Evolutionary conservation across 176 grass and related monocot genomes (phyloP).

Genomic region (Stipa capillata): DNA sequence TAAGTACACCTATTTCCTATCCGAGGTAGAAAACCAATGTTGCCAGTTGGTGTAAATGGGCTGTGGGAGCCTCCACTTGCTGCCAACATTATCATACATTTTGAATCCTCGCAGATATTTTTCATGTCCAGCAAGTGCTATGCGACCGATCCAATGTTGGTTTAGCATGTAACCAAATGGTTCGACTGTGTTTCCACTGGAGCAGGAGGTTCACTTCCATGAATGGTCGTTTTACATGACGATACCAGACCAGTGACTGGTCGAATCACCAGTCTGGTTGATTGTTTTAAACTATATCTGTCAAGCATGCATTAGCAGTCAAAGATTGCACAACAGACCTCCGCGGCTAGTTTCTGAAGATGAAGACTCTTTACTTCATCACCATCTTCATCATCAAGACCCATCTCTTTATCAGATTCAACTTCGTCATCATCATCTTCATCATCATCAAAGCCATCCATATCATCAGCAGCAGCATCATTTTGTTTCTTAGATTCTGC

Average conservation of each 20-base stretch:
- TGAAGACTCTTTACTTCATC: slow-evolving; percentile 63
- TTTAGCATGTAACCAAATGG: too few species aligned
- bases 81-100: too few species aligned
- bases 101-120: too few species aligned
- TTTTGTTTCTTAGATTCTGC: slow-evolving; percentile 61
- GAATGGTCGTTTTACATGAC: not conserved
- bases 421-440: slow-evolving; percentile 66
- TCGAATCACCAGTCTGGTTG: not conserved
- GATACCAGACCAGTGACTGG: not conserved
- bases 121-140: too few species aligned
- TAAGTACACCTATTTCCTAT: not conserved
- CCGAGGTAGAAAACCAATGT: not conserved
- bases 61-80: not conserved
- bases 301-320: not conserved
- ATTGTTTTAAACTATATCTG: not conserved
- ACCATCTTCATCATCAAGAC: slow-evolving; percentile 71
- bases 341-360: slow-evolving; percentile 65
- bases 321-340: slow-evolving; percentile 47
- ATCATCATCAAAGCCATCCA: slow-evolving; percentile 76
- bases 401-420: slow-evolving; percentile 78
- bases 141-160: too few species aligned
- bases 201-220: not conserved
- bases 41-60: not conserved
- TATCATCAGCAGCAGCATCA: slow-evolving; percentile 51
- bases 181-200: too few species aligned